Conservation (phyloP, 306 rosid species). For the Dryas drummondii region DNA sequence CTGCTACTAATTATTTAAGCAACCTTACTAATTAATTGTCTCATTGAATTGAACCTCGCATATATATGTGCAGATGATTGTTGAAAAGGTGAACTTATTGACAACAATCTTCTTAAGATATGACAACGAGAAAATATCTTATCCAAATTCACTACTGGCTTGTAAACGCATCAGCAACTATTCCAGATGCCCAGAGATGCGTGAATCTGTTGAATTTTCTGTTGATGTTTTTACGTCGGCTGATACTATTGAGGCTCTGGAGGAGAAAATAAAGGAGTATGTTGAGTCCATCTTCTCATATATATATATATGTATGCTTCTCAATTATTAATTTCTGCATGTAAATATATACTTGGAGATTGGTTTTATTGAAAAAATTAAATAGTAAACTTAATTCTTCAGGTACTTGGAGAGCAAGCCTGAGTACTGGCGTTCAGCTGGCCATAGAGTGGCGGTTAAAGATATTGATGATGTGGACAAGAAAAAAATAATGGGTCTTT, state of each 20-base stretch:
- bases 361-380: not conserved
- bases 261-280: slow-evolving; percentile 56
- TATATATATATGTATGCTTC: not conserved
- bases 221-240: slow-evolving; percentile 68
- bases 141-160: slow-evolving; percentile 81
- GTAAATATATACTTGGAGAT: not conserved
- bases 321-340: not conserved
- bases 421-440: slow-evolving; percentile 61
- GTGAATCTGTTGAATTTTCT: slow-evolving; percentile 63
- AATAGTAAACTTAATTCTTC: slow-evolving; percentile 2
- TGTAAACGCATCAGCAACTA: slow-evolving; percentile 81
- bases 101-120: slow-evolving; percentile 69
- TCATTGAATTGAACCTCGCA: not conserved
- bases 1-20: not conserved
- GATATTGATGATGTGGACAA: slow-evolving; percentile 70
- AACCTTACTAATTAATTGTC: slow-evolving; percentile 7
- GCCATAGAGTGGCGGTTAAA: slow-evolving; percentile 52
- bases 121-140: slow-evolving; percentile 85
- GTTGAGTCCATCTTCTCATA: slow-evolving; percentile 8
- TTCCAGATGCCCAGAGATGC: slow-evolving; percentile 85
- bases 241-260: slow-evolving; percentile 64
- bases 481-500: slow-evolving; percentile 50
- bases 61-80: slow-evolving; percentile 51
- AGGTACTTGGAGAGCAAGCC: slow-evolving; percentile 83
- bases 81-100: slow-evolving; percentile 90